Percentiles rank a stretch among this genome's conserved stretches.
Evolutionary conservation across 148 eudicot genomes (phyloP).

Genomic region (Vaccinium darrowii): DNA sequence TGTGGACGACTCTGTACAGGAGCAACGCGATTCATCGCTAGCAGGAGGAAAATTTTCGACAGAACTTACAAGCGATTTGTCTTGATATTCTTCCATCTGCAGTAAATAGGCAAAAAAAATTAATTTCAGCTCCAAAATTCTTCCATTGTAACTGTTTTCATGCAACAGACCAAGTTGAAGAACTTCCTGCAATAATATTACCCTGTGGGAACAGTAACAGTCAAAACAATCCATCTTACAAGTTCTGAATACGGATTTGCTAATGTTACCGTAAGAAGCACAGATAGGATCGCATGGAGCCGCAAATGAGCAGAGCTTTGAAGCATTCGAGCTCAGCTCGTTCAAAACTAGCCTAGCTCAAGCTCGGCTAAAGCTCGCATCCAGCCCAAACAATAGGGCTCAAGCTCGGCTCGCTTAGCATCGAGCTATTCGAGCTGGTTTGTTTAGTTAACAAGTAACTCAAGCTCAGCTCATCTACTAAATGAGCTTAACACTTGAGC

Average conservation of each 20-base stretch:
- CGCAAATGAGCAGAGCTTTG: neutral
- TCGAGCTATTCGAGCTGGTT: neutral
- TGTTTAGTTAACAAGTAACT: neutral
- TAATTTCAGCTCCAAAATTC: neutral
- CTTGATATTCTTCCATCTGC: conserved; percentile 33
- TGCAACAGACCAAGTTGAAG: neutral
- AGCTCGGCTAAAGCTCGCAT: neutral
- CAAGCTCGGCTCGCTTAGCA: neutral
- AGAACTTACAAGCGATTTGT: conserved; percentile 19
- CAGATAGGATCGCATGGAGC: neutral
- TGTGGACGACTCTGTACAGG: conserved; percentile 24
- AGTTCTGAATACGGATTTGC: neutral
- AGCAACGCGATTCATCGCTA: conserved; percentile 20
- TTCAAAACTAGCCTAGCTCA: neutral
- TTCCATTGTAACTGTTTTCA: neutral
- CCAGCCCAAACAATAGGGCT: neutral
- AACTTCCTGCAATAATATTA: neutral
- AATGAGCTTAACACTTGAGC: neutral
- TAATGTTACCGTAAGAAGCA: neutral
- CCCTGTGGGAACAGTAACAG: neutral
- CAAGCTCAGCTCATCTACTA: neutral
- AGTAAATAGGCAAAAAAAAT: neutral
- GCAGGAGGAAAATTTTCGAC: conserved; percentile 24
- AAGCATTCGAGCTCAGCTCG: neutral
- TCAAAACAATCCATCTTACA: neutral